Base-by-base conservation (phyloP, 192 early-diverging fungal species). In the Cetraspora pellucida region DNA sequence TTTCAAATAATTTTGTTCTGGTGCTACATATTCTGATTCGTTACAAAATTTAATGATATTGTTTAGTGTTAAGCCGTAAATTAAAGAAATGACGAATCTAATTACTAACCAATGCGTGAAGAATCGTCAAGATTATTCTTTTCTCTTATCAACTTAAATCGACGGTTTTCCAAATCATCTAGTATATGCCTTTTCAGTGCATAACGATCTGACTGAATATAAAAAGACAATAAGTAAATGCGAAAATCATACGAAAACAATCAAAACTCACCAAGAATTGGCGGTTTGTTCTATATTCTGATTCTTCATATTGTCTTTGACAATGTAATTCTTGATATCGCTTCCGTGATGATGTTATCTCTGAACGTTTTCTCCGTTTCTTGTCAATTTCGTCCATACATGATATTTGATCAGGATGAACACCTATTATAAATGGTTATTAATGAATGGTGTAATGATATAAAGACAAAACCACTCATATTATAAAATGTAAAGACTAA, bases 301-400 rank as follows among this genome's bases (percentile, higher is more conserved):
- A 43, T 23, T 28, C 55, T 49, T 76, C 30, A 65, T 37, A 52
- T 52, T 76, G 61, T 31, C 65, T 60, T 16, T 54, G 45, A 63
- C 25, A 43, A 65, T 43, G 44, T 3, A 47, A 23, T 47, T 9
- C 49, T 49, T 52, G 25, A 28, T 65, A 44, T 52, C 21, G 61
- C 50, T 76, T 76, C 23, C 61, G 23, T 25, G 74, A 64, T 28
- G 9, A 25, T 11, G 47, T 43, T 16, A 66, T 52, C 11, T 76
- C 45, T 28, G 50, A 31, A 9, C 74, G 74, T 37, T 49, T 37
- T 27, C 14, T 2, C 1, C 47, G n/a, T 63, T 57, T 52, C 46
- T 65, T 45, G 19, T 63, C 61, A 37, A 76, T 76, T 76, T 76
- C 74, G 17, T 66, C 63, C 45, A 76, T 63, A n/a, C 74, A 27